These are phyloP conservation scores for Microthyrium microscopicum DNA, from an alignment of 2,329 filamentous ascomycete genomes.

Conservation along the genomic window DNA sequence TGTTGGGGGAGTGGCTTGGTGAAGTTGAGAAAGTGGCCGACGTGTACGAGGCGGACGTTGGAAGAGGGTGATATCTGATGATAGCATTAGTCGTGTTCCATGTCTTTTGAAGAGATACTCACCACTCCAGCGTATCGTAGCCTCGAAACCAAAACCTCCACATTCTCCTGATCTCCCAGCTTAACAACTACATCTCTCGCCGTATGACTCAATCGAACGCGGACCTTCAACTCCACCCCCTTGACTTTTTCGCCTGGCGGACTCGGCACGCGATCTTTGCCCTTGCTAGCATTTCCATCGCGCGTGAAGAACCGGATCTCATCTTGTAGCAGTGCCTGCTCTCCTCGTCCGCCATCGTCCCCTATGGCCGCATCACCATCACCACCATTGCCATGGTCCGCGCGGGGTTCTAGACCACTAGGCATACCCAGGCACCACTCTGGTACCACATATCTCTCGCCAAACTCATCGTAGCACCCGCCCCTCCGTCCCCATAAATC, in stretches of 20 bases:
- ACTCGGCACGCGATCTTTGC: slow-evolving; percentile 5
- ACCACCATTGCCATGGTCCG: slow-evolving; percentile 10
- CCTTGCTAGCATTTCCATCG: slow-evolving; percentile 1
- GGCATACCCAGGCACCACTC: slow-evolving; percentile 30
- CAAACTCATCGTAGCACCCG: slow-evolving; percentile 27
- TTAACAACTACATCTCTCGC: slow-evolving; percentile 21
- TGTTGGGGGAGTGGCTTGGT: no score
- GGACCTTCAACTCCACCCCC: slow-evolving; percentile 16
- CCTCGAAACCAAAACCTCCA: slow-evolving; percentile 44
- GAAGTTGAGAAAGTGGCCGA: slow-evolving; percentile 68
- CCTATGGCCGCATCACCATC: slow-evolving; percentile 9
- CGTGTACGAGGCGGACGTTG: slow-evolving; percentile 68
- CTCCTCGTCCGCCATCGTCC: slow-evolving; percentile 9
- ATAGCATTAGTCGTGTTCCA: no score
- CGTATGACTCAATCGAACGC: slow-evolving; percentile 21
- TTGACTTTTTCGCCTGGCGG: slow-evolving; percentile 17
- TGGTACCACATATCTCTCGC: slow-evolving; percentile 26
- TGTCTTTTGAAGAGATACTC: slow-evolving; percentile 19
- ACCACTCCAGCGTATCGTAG: slow-evolving; percentile 49
- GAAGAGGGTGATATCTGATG: no score
- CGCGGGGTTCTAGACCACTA: slow-evolving; percentile 17
- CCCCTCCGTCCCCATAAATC: slow-evolving; percentile 19
- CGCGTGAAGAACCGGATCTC: not conserved
- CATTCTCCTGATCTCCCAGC: slow-evolving; percentile 31
- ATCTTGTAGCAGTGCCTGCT: slow-evolving; percentile 10